A percentile compares a stretch with the other conserved stretches of the same genome.
These are phyloP conservation scores for Mercurialis annua DNA, from an alignment of 345 rosid species.

Conservation along the genomic window DNA sequence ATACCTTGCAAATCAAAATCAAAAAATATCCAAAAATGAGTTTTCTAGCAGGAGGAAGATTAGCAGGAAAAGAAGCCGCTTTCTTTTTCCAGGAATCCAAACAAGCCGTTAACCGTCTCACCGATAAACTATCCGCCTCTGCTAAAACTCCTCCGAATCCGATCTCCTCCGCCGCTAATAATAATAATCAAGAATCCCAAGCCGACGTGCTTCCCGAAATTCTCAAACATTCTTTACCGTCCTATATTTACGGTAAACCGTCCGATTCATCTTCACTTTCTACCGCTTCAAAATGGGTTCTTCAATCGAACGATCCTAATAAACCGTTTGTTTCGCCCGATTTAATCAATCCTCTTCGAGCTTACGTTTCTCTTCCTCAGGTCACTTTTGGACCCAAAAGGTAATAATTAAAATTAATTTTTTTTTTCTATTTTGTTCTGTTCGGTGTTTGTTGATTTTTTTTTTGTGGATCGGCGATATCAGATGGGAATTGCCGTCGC, in stretches of 20 bases:
- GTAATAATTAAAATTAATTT: constrained; percentile 22
- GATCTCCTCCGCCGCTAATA: background rate
- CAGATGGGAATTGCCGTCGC: constrained; percentile 74
- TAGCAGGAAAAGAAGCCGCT: constrained; percentile 90
- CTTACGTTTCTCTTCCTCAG: constrained; percentile 74
- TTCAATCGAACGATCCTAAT: constrained; percentile 38
- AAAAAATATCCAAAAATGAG: constrained; percentile 45
- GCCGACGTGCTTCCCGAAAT: constrained; percentile 91
- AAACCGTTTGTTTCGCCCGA: constrained; percentile 41
- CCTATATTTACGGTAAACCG: constrained; percentile 46
- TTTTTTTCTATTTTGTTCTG: background rate
- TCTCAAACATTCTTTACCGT: constrained; percentile 75
- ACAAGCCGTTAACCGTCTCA: constrained; percentile 77
- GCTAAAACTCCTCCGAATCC: constrained; percentile 16
- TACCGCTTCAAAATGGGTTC: constrained; percentile 67
- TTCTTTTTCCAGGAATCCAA: constrained; percentile 84
- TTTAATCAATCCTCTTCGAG: constrained; percentile 77
- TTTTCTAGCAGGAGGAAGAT: constrained; percentile 77
- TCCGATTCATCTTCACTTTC: constrained; percentile 63
- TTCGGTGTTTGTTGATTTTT: background rate
- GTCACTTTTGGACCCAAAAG: constrained; percentile 93
- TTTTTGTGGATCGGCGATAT: constrained; percentile 1
- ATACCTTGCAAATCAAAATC: background rate
- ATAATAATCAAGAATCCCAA: constrained; percentile 21
- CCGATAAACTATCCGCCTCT: constrained; percentile 52